Conservation (phyloP, 306 rosid genomes). For the Begonia masoniana region DNA sequence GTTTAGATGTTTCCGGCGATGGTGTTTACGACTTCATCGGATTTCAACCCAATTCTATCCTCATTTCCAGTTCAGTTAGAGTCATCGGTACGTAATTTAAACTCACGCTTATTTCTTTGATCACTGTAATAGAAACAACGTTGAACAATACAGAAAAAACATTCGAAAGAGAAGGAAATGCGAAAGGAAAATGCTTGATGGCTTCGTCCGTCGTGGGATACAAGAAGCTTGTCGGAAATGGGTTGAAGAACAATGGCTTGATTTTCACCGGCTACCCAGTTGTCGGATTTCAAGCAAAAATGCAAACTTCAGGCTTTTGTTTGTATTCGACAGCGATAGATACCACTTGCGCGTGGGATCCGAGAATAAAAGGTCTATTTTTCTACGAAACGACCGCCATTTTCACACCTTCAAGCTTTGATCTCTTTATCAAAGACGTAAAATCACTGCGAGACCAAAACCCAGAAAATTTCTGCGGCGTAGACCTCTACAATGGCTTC, state of each 20-base stretch:
- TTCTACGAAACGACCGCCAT: constrained; percentile 61
- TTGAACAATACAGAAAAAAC: constrained; percentile 28
- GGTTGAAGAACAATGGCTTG: constrained; percentile 37
- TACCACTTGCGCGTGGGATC: constrained; percentile 65
- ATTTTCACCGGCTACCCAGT: constrained; percentile 69
- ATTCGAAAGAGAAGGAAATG: constrained; percentile 21
- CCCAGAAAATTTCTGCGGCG: constrained; percentile 43
- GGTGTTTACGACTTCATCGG: constrained; percentile 54
- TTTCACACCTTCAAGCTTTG: constrained; percentile 31
- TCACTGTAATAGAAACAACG: too few relatives aligned
- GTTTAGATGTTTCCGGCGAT: constrained; percentile 31
- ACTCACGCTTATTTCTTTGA: too few relatives aligned
- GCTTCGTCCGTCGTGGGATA: constrained; percentile 28
- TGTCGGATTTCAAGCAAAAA: constrained; percentile 47
- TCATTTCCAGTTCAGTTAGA: constrained; percentile 38
- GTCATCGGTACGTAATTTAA: constrained; percentile 25
- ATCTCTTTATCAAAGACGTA: constrained; percentile 38
- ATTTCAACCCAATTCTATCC: constrained; percentile 39
- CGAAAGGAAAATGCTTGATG: constrained; percentile 38
- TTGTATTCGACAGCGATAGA: constrained; percentile 27
- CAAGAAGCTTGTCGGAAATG: constrained; percentile 47
- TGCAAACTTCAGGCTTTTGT: constrained; percentile 76
- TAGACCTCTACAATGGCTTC: constrained; percentile 54
- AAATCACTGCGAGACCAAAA: constrained; percentile 37
- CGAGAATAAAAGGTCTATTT: constrained; percentile 58